phyloP scores from a whole-genome alignment of 192 early-diverging fungal species.

The Mycoemilia scoparia region DNA sequence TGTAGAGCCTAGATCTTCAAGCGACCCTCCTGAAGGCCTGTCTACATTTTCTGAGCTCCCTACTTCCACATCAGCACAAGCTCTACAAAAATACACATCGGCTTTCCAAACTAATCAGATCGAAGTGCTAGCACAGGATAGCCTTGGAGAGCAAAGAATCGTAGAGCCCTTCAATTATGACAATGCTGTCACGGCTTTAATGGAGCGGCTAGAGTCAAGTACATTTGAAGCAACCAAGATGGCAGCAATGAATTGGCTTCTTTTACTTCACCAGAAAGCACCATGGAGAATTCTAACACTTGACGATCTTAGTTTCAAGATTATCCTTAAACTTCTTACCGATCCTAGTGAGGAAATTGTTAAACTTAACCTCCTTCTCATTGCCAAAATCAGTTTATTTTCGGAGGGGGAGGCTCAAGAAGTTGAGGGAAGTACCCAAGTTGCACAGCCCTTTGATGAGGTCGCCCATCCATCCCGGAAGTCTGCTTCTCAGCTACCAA shows the following conservation, averaged over 20 bases:
- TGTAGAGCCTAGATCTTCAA: too few relatives aligned
- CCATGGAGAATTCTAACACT: constrained; percentile 69
- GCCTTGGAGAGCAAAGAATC: too few relatives aligned
- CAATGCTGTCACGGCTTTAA: constrained; percentile 58
- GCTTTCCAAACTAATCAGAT: too few relatives aligned
- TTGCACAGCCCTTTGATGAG: background rate
- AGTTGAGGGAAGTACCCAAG: background rate
- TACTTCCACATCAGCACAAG: too few relatives aligned
- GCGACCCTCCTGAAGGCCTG: too few relatives aligned
- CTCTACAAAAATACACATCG: too few relatives aligned
- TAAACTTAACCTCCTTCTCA: constrained; percentile 72
- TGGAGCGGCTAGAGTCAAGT: constrained; percentile 43
- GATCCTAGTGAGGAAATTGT: constrained; percentile 93
- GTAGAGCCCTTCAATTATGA: constrained; percentile 71
- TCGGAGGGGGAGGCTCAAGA: constrained; percentile 19
- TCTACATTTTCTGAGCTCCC: too few relatives aligned
- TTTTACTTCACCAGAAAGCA: constrained; percentile 90
- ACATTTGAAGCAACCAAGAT: constrained; percentile 86
- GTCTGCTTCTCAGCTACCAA: too few relatives aligned
- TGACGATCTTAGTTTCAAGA: constrained; percentile 73
- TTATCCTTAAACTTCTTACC: constrained; percentile 75
- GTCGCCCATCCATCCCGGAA: too few relatives aligned
- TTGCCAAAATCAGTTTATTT: constrained; percentile 83
- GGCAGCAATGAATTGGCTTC: constrained; percentile 84
- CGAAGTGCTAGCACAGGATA: too few relatives aligned